Evolutionary conservation across 441 rosid species (phyloP).

Genomic region (Syzygium syzygioides): DNA sequence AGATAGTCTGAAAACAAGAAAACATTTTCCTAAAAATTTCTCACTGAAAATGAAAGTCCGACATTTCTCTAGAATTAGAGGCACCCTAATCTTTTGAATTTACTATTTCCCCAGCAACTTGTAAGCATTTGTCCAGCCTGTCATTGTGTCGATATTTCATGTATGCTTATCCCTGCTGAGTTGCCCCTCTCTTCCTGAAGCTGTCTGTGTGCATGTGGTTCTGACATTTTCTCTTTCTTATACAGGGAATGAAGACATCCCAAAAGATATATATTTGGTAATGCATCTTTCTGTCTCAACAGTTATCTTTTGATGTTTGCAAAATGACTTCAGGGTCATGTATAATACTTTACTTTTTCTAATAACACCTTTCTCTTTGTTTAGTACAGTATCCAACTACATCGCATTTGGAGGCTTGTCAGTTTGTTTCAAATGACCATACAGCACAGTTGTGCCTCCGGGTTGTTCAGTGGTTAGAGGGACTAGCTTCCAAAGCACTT

Average conservation of each 20-base stretch:
- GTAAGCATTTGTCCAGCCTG: not conserved
- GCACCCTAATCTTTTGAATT: not conserved
- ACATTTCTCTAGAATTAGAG: not conserved
- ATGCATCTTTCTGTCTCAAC: conserved; percentile 4
- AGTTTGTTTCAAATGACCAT: conserved; percentile 78
- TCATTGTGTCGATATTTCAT: not conserved
- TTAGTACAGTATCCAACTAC: conserved; percentile 76
- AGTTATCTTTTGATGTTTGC: not conserved
- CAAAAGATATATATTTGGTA: conserved; percentile 67
- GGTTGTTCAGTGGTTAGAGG: conserved; percentile 95
- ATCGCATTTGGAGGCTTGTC: conserved; percentile 93
- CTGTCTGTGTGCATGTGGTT: not conserved
- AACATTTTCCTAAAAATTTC: not conserved
- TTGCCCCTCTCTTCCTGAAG: not conserved
- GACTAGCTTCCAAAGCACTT: conserved; percentile 90
- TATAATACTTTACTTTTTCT: not conserved
- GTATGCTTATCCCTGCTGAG: not conserved
- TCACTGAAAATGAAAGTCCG: not conserved
- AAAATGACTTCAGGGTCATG: not conserved
- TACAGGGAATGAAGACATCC: conserved; percentile 83
- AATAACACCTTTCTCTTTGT: conserved; percentile 14
- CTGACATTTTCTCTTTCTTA: conserved; percentile 9
- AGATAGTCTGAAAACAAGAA: not conserved
- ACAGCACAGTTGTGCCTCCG: conserved; percentile 94
- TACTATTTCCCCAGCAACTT: not conserved